Evolutionary conservation across 2,329 filamentous ascomycete genomes (phyloP).

Genomic region (Colletotrichum viniferum): DNA sequence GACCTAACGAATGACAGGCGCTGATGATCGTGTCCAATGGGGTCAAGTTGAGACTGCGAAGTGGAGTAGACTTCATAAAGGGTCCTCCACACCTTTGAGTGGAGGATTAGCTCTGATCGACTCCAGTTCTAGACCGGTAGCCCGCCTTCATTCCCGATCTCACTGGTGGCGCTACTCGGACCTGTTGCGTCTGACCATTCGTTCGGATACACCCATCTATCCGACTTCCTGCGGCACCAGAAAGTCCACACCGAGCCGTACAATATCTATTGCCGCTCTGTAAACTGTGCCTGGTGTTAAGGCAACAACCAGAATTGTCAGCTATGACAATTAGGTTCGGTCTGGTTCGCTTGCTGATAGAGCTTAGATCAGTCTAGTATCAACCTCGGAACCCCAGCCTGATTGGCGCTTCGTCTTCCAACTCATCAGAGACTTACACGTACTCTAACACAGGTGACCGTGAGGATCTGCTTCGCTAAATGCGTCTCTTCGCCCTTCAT

Average conservation of each 20-base stretch:
- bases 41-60: neutral
- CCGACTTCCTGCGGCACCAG: neutral
- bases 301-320: neutral
- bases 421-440: neutral
- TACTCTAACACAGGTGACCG: neutral
- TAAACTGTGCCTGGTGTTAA: neutral
- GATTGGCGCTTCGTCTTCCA: neutral
- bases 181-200: neutral
- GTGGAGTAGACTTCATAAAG: slow-evolving; percentile 7
- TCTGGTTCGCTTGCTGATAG: neutral
- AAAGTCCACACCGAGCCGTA: neutral
- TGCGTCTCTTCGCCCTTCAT: neutral
- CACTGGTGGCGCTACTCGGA: neutral
- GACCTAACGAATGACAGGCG: neutral
- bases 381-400: neutral
- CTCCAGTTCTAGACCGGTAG: neutral
- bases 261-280: neutral
- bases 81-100: neutral
- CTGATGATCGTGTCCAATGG: neutral
- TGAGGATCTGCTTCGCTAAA: neutral
- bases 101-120: neutral
- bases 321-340: neutral
- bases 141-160: neutral
- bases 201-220: neutral
- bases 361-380: neutral